Evolutionary conservation across 192 early-diverging fungal species (phyloP).

Genomic region (Helicostylum pulchrum): DNA sequence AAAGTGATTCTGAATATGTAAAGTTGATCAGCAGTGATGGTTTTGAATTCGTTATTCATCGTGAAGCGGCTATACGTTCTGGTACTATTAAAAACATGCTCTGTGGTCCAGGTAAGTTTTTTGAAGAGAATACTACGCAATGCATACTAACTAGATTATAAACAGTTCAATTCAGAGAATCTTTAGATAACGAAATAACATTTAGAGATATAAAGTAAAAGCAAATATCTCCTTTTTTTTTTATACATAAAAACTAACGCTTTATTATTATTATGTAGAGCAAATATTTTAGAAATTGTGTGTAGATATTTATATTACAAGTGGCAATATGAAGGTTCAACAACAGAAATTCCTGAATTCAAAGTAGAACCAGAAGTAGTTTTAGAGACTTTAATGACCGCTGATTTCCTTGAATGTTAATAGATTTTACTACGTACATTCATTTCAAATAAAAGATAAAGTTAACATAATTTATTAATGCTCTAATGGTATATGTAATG

Average conservation of each 20-base stretch:
- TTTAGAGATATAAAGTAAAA: constrained; percentile 90
- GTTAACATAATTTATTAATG: no score
- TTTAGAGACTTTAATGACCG: constrained; percentile 90
- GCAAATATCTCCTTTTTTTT: neutral
- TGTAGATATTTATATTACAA: constrained; percentile 95
- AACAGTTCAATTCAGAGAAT: constrained; percentile 89
- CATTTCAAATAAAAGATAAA: no score
- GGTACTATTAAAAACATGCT: constrained; percentile 97
- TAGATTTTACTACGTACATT: neutral
- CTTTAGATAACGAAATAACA: constrained; percentile 78
- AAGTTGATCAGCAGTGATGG: constrained; percentile 88
- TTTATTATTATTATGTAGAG: constrained; percentile 46
- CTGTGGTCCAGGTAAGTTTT: constrained; percentile 64
- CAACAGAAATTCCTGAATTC: constrained; percentile 85
- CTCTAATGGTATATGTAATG: no score
- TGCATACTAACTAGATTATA: neutral
- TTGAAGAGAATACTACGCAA: neutral
- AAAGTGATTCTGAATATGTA: constrained; percentile 46
- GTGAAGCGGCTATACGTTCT: constrained; percentile 83
- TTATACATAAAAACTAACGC: neutral
- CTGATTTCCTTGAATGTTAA: constrained; percentile 93
- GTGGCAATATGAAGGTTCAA: constrained; percentile 56
- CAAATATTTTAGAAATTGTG: constrained; percentile 86
- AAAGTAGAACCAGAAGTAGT: constrained; percentile 84
- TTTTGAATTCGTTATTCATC: constrained; percentile 85